Base-by-base conservation (phyloP, 2,329 filamentous ascomycete species). In the Colletotrichum sp. region DNA sequence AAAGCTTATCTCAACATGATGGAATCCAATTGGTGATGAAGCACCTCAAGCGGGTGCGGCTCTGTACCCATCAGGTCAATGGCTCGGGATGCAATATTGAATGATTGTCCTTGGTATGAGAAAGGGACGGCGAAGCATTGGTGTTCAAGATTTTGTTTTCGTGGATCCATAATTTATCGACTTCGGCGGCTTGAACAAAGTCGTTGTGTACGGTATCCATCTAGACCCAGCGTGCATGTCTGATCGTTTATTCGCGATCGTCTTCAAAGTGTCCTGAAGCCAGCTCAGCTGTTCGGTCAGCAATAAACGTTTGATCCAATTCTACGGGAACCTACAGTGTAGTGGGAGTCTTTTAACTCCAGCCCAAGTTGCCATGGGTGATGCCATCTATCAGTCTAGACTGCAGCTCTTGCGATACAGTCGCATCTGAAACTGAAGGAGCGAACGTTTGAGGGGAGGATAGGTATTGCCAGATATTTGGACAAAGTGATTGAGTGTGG, bases 21-120 rank as follows among this genome's bases (percentile, higher is more conserved):
- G 12, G 38, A 6, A 0, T n/a, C 18, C 5, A n/a, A 6, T 0
- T 43, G 9, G 9, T 12, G 9, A 0, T 11, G 1, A n/a, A 38
- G 18, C 6, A 27, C 4, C 4, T 3, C 16, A 43, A 43, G 16
- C 5, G 5, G 9, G 8, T 9, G 18, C 18, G 16, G 2, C 16
- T 18, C 8, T 9, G 5, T 2, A 0, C 8, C 36, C 36, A 38
- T 18, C 5, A 6, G 16, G 16, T 11, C 8, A 38, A 1, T 38
- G 8, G 16, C 0, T 43, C 11, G 2, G 36, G 16, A 43, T 43
- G 18, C 8, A n/a, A 18, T n/a, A 9, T 9, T 43, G 1, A 2
- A 43, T 5, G 11, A 43, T 0, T 43, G 1, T 9, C 11, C 11
- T 9, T 11, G 0, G 9, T 43, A n/a, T 43, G 38, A 43, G 11